Conservation (phyloP, 1,284 basidiomycete genomes). For the Ustilago loliicola region DNA sequence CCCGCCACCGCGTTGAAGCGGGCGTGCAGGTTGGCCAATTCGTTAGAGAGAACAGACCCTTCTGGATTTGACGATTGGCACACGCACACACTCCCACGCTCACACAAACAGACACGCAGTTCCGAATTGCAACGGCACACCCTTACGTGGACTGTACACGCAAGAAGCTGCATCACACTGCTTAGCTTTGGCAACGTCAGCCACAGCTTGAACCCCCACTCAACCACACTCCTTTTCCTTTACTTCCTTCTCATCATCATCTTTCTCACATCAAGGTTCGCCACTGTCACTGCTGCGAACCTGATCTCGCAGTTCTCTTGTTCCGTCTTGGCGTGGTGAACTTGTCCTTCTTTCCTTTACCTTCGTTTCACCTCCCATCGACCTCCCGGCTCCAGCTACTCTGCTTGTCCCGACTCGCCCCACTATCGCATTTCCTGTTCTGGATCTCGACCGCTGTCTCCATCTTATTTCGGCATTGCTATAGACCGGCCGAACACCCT, state of each 20-base stretch:
- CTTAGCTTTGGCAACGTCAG: conserved; percentile 9
- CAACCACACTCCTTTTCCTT: neutral
- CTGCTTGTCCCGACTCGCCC: neutral
- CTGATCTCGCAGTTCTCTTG: neutral
- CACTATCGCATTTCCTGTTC: neutral
- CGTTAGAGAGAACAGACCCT: neutral
- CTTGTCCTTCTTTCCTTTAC: conserved; percentile 7
- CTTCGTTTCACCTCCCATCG: conserved; percentile 18
- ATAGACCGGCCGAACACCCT: neutral
- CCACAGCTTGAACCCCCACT: conserved; percentile 3
- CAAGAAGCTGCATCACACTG: conserved; percentile 4
- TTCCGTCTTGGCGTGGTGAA: conserved; percentile 34
- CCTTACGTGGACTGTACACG: conserved; percentile 11
- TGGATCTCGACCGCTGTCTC: conserved; percentile 5
- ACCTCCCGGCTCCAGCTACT: neutral
- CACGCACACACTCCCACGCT: conserved; percentile 2
- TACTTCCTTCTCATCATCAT: neutral
- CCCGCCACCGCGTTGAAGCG: neutral
- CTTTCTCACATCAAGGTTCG: conserved; percentile 5
- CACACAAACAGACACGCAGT: conserved; percentile 4
- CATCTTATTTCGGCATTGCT: neutral
- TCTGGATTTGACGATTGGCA: conserved; percentile 15
- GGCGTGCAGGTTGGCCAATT: neutral
- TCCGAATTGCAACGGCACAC: neutral
- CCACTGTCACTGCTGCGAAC: neutral